Conservation (phyloP, 768 basidiomycete genomes). For the Trametes villosa region DNA sequence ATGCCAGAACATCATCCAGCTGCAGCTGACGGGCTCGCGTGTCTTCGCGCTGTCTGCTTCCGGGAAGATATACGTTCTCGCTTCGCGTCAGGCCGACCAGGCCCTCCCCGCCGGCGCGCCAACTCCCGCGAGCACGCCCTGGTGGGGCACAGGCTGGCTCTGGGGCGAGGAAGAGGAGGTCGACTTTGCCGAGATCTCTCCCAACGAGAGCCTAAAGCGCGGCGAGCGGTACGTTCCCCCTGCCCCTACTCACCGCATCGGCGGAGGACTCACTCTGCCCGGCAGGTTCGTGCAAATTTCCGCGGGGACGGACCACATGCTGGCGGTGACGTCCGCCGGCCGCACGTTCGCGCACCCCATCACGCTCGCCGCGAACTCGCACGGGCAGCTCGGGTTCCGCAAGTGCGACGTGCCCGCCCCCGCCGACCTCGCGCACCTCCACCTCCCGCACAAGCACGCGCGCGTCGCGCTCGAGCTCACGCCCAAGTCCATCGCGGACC, state of each 20-base stretch:
- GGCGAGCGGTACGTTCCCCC: slow-evolving; percentile 61
- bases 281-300: slow-evolving; percentile 73
- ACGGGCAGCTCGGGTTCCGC: slow-evolving; percentile 84
- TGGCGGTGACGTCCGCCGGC: slow-evolving; percentile 73
- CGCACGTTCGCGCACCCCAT: slow-evolving; percentile 82
- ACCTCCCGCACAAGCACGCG: slow-evolving; percentile 24
- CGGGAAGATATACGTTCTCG: slow-evolving; percentile 74
- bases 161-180: slow-evolving; percentile 55
- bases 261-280: not conserved
- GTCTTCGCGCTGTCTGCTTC: slow-evolving; percentile 81
- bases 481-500: slow-evolving; percentile 58
- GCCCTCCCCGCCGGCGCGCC: slow-evolving; percentile 40
- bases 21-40: slow-evolving; percentile 62
- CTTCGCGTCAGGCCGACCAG: slow-evolving; percentile 56
- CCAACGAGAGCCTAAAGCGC: slow-evolving; percentile 57
- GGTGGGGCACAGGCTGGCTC: slow-evolving; percentile 67
- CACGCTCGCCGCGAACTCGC: slow-evolving; percentile 72
- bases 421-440: slow-evolving; percentile 28
- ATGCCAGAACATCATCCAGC: slow-evolving; percentile 64
- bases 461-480: slow-evolving; percentile 56
- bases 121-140: slow-evolving; percentile 52
- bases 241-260: not conserved
- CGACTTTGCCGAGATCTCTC: slow-evolving; percentile 64
- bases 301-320: slow-evolving; percentile 71
- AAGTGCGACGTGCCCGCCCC: slow-evolving; percentile 55